Base-by-base conservation (phyloP, 352 stramenopile genomes). In the Peronospora belbahrii region DNA sequence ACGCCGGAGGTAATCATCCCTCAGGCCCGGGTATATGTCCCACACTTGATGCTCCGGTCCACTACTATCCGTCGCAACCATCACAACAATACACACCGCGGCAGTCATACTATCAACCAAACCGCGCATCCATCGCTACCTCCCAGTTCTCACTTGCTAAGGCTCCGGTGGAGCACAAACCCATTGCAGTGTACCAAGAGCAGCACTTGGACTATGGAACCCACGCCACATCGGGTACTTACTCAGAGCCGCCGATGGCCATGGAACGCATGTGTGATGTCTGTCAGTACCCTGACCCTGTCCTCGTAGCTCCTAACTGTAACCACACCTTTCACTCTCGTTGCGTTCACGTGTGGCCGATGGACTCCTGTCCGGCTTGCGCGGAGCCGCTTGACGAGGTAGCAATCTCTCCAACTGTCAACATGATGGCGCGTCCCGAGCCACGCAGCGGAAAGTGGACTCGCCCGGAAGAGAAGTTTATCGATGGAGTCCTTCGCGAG, bases 271-370 rank as follows among this genome's bases (percentile, higher is more conserved):
- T 81, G 27, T 92, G 80, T 46, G 75, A 92, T 53, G 37, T 87
- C 33, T 92, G 80, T 61, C 74, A 86, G 39, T 74, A 88, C 57
- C 70, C 74, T 3, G 80, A 92, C 54, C 77, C 81, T 56, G 67
- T 93, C 40, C 62, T 93, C 28, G 80, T 76, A 55, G 62, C 72
- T 34, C 46, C 76, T 24, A 59, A 62, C n/a, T 93, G 81, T 45
- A 75, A 77, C 36, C 81, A 93, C 46, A 65, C 67, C n/a, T 93
- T 93, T 48, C 81, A 93, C 70, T 90, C 81, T 51, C 76, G 81
- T 19, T 93, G 81, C 32, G 75, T 87, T 18, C 73, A 86, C 62
- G 65, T 82, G 30, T 93, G 79, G 78, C 81, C 81, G 23, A 53
- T 90, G 42, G 36, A 65, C 32, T 51, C 59, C 7, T 93, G 81